A percentile compares a stretch with the other conserved stretches of the same genome.
These are phyloP conservation scores for Cutaneotrichosporon cutaneum DNA, from an alignment of 1,284 basidiomycete genomes.

Conservation along the genomic window DNA sequence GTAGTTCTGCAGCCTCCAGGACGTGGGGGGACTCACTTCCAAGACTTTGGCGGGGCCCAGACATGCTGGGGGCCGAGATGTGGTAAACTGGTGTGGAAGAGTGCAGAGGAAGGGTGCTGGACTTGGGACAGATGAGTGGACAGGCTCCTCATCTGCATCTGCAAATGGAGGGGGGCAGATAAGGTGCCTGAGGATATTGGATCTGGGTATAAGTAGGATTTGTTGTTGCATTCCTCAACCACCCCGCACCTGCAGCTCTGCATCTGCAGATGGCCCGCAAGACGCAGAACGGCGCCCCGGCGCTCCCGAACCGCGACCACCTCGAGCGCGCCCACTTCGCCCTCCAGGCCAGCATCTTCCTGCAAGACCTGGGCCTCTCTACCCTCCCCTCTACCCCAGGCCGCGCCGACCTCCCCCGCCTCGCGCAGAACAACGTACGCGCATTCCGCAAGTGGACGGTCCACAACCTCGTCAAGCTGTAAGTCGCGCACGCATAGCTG, in stretches of 20 bases:
- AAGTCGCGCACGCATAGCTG: conserved; percentile 14
- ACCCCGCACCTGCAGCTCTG: background rate
- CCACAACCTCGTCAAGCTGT: conserved; percentile 49
- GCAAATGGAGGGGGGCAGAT: background rate
- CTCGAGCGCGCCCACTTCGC: conserved; percentile 47
- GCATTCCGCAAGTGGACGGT: conserved; percentile 37
- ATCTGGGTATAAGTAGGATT: too few species aligned
- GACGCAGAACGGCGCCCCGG: conserved; percentile 22
- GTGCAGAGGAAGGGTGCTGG: background rate
- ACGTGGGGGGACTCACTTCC: conserved; percentile 1
- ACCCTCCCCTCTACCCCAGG: background rate
- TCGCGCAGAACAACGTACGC: conserved; percentile 36
- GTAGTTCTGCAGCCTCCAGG: background rate
- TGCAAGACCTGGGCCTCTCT: conserved; percentile 32
- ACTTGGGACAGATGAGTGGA: background rate
- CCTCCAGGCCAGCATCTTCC: conserved; percentile 41
- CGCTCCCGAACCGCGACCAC: conserved; percentile 39
- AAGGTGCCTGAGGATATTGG: conserved; percentile 6
- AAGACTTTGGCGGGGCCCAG: background rate
- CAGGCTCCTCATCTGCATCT: background rate
- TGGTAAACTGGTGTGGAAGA: background rate
- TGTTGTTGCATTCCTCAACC: too few species aligned
- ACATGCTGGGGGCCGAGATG: background rate
- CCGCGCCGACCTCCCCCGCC: conserved; percentile 18
- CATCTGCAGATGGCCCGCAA: background rate